Evolutionary conservation across 331 rosid species (phyloP).

Genomic region (Cydonia oblonga): DNA sequence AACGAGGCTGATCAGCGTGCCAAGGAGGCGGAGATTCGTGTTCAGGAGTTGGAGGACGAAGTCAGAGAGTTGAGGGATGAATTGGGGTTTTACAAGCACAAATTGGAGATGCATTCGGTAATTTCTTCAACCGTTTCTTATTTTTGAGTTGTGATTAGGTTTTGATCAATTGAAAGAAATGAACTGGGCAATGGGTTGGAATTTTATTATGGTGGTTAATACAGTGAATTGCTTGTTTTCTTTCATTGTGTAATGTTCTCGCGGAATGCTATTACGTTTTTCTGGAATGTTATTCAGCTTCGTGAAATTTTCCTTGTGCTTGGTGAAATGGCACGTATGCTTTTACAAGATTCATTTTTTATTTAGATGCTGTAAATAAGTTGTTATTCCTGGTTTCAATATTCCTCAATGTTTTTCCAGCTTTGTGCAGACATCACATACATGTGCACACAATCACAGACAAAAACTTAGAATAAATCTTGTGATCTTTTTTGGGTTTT

Average conservation of each 20-base stretch:
- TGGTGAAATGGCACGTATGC: neutral
- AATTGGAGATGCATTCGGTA: conserved; percentile 36
- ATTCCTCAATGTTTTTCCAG: neutral
- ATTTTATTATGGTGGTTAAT: neutral
- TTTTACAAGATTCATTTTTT: neutral
- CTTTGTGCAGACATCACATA: neutral
- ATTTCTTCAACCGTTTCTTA: neutral
- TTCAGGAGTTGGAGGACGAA: conserved; percentile 50
- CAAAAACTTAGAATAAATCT: neutral
- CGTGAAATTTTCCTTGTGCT: neutral
- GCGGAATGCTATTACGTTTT: too few relatives aligned
- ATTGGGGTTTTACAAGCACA: conserved; percentile 27
- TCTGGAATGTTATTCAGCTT: neutral
- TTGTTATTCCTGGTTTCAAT: neutral
- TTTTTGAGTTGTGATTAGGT: neutral
- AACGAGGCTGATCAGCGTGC: conserved; percentile 89
- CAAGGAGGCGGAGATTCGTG: conserved; percentile 59
- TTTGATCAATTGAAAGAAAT: neutral
- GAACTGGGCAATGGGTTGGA: neutral
- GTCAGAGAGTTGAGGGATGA: conserved; percentile 41
- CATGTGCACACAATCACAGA: neutral
- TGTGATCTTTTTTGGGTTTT: neutral
- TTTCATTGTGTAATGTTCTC: neutral
- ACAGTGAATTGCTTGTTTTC: neutral
- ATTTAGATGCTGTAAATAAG: neutral